Percentiles rank a stretch among this genome's conserved stretches.
Conservation (phyloP, 768 basidiomycete genomes). For the Candolleomyces eurysporus region DNA sequence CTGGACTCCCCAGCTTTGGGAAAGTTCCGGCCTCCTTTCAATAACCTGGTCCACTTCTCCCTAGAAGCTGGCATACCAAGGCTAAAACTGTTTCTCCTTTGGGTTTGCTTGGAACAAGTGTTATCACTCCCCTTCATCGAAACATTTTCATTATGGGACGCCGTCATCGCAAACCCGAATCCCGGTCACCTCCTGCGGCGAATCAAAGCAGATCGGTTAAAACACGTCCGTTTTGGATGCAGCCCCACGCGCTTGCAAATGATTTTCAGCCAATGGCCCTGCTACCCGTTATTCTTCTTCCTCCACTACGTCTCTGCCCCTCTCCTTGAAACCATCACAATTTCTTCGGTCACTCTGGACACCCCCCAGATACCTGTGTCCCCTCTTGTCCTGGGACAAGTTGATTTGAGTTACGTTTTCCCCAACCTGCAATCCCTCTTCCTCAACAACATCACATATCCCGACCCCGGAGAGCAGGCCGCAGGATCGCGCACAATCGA, state of each 20-base stretch:
- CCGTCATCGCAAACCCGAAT: not conserved
- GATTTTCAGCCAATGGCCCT: not conserved
- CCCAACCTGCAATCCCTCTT: not conserved
- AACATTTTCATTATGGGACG: not conserved
- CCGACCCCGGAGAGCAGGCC: no score
- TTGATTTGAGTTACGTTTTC: not conserved
- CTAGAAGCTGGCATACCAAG: not conserved
- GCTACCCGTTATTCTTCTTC: not conserved
- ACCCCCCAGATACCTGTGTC: not conserved
- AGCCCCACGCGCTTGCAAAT: not conserved
- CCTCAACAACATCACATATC: not conserved
- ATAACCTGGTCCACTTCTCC: not conserved
- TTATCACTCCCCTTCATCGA: not conserved
- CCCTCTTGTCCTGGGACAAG: not conserved
- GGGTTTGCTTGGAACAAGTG: not conserved
- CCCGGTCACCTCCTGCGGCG: not conserved
- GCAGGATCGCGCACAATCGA: no score
- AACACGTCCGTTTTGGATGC: not conserved
- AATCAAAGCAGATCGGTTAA: not conserved
- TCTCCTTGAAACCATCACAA: not conserved
- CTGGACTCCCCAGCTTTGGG: not conserved
- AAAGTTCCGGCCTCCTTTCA: not conserved
- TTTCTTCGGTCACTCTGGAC: not conserved
- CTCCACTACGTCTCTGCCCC: not conserved
- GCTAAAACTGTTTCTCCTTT: not conserved